Base-by-base conservation (phyloP, 371 early-diverging fungal genomes). In the Mortierella sp. region DNA sequence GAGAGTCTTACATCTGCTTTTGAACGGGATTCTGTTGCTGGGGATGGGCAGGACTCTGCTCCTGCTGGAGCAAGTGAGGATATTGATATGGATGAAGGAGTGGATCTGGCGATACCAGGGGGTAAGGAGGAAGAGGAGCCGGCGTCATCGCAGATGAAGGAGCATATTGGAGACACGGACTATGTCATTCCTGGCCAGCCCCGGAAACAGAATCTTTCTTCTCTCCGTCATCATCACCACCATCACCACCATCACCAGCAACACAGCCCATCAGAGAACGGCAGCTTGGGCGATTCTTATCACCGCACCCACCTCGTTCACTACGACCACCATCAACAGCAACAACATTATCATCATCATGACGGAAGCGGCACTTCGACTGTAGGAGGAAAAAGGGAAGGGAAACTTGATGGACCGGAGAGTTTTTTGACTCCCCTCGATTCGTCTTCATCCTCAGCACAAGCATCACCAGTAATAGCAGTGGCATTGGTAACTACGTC, bases 101-200 rank as follows among this genome's bases (percentile, higher is more conserved):
- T 3, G 42, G 8, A 9, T 57, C 48, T 58, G 47, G 65, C 48
- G 77, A 65, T 24, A 72, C 10, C 48, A 52, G 54, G 10, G 4
- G n/a, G 3, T 16, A 19, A 6, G 7, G 34, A 28, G 63, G 75
- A 48, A 9, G 55, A 58, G 13, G 65, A 52, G n/a, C n/a, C n/a
- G 11, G n/a, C 28, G 44, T 21, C 31, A 57, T 50, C n/a, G 26
- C 45, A 21, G 45, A 68, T 60, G 19, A 76, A 31, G 63, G 73
- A 81, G 31, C 82, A 81, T 31, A 71, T 81, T 38, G 75, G 74
- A 28, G 48, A 70, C 50, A 74, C 26, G n/a, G 71, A 77, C 34
- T 81, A 77, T 74, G 71, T 72, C 72, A 82, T 82, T 45, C 83
- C 83, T 19, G 68, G 65, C 19, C 83, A 82, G 44, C 83, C 83